Conservation (phyloP, 441 rosid genomes). For the Isatis lusitanica region DNA sequence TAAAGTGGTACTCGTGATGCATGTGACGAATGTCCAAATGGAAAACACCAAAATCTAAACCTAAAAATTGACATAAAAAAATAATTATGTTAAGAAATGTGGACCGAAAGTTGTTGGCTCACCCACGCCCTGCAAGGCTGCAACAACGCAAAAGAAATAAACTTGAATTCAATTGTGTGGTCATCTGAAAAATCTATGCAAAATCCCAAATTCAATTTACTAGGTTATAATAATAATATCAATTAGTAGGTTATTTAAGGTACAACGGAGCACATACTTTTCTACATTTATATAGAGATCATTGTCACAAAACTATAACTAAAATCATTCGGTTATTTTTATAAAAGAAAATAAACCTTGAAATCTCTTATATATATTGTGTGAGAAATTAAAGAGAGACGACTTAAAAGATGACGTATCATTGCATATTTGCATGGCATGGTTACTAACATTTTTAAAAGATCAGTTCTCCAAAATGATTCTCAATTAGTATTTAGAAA, state of each 20-base stretch:
- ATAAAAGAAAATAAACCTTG: background rate
- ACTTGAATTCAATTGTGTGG: background rate
- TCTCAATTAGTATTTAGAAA: background rate
- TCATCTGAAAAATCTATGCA: background rate
- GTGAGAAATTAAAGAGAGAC: background rate
- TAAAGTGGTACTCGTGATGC: background rate
- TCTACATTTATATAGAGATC: background rate
- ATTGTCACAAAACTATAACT: background rate
- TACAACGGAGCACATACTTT: background rate
- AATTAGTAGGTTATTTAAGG: background rate
- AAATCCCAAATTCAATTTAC: background rate
- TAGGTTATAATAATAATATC: no score
- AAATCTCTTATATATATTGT: background rate
- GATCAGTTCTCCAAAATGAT: background rate
- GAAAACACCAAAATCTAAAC: conserved; percentile 21
- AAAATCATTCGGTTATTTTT: background rate
- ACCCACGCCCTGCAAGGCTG: conserved; percentile 9
- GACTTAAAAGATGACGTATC: background rate
- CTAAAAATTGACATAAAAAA: background rate
- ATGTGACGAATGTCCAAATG: conserved; percentile 23
- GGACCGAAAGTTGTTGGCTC: conserved; percentile 28
- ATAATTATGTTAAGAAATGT: background rate
- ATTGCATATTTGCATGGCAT: background rate
- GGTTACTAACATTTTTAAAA: background rate
- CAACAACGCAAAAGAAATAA: background rate